Percentiles rank a stretch among this genome's conserved stretches.
These are phyloP conservation scores for Pythium coloratum DNA, from an alignment of 352 stramenopile genomes.

Conservation along the genomic window DNA sequence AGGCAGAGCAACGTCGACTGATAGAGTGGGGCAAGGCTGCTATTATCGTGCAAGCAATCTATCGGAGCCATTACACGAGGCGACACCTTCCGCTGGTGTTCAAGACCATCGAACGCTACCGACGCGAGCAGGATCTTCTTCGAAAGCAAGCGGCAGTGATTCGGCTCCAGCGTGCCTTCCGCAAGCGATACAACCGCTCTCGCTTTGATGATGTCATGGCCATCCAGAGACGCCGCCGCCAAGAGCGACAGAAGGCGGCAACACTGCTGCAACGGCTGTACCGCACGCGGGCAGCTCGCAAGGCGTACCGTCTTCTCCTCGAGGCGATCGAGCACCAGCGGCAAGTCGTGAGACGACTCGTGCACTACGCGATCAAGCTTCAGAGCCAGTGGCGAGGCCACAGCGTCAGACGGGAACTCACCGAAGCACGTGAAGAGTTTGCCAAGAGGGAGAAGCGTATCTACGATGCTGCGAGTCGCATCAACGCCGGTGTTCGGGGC, in stretches of 20 bases:
- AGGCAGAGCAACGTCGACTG: constrained; percentile 38
- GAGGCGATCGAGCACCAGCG: constrained; percentile 48
- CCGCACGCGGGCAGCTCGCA: constrained; percentile 51
- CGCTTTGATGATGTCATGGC: constrained; percentile 71
- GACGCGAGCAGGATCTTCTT: constrained; percentile 46
- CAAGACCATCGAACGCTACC: constrained; percentile 66
- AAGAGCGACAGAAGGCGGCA: constrained; percentile 54
- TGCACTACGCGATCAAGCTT: constrained; percentile 48
- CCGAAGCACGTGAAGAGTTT: constrained; percentile 33
- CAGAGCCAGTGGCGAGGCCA: constrained; percentile 72
- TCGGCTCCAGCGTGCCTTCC: constrained; percentile 56
- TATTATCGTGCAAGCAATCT: constrained; percentile 57
- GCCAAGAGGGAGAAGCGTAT: constrained; percentile 33
- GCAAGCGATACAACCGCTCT: constrained; percentile 63
- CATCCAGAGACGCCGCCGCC: constrained; percentile 54
- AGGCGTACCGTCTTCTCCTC: constrained; percentile 49
- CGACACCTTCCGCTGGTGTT: constrained; percentile 49
- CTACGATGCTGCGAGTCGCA: constrained; percentile 51
- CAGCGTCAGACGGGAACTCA: constrained; percentile 37
- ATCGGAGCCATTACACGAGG: constrained; percentile 60
- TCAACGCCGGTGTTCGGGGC: constrained; percentile 61
- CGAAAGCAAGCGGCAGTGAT: constrained; percentile 39
- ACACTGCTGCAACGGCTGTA: constrained; percentile 60
- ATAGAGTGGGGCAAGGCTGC: constrained; percentile 40
- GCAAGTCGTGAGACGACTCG: constrained; percentile 34